Base-by-base conservation (phyloP, 805 yeast species). In the Starmerella scarabaei region DNA sequence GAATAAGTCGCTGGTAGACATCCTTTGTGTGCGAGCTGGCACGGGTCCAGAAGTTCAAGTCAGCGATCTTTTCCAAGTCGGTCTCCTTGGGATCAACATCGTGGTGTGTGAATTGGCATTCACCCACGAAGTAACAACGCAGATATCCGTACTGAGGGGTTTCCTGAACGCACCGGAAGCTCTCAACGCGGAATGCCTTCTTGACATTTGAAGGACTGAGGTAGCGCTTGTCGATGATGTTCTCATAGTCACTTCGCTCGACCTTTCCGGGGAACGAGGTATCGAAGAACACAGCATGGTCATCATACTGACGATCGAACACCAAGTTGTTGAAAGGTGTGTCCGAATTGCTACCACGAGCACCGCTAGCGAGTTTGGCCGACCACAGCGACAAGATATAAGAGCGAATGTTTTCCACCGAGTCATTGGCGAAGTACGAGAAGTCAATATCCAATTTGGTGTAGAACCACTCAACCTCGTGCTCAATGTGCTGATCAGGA, bases 231-330 rank as follows among this genome's bases (percentile, higher is more conserved):
- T 91, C 97, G 47, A 91, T 83, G 49, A 76, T 66, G 44, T 71
- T 68, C 62, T 85, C 94, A 53, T 77, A 79, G 50, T 64, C 64
- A 41, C 69, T 61, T 15, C 61, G 62, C 38, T 61, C 61, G 21
- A 62, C 53, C 43, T 62, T 66, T 39, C 75, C 77, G 9, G 75
- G 71, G 18, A 61, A 58, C 14, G 75, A 67, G 26, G 93, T 75
- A 56, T 83, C 94, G 59, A 88, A 82, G 58, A 80, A 91, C 27
- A 84, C 91, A 1, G 95, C 95, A 55, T 84, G 94, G 57, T 80
- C 86, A 15, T 73, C 78, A 34, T 73, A 71, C 58, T 83, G 86
- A 47, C 85, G 71, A 57, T 77, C 78, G 59, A 84, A 82, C 47
- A 78, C 82, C 48, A 88, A 77, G 49, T 75, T 71, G 17, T 78